These are phyloP conservation scores for Fusarium tuaranense DNA, from an alignment of 2,329 filamentous ascomycete genomes.

Conservation along the genomic window DNA sequence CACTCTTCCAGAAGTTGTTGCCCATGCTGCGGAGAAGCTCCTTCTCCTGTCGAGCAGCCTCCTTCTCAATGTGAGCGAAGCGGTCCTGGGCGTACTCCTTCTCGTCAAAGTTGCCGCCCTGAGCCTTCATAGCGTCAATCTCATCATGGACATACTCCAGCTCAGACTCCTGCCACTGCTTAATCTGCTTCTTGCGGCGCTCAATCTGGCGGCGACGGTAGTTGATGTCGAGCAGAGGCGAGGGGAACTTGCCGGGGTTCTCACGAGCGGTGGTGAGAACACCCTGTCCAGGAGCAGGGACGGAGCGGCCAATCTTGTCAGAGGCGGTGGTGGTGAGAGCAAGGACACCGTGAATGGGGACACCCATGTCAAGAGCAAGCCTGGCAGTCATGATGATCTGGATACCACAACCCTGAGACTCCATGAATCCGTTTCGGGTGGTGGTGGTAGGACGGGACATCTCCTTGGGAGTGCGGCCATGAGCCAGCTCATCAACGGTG, in stretches of 20 bases:
- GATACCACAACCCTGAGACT: constrained; percentile 98
- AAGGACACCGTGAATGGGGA: constrained; percentile 95
- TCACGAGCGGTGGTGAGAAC: constrained; percentile 96
- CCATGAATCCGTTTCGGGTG: constrained; percentile 98
- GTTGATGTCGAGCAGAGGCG: constrained; percentile 95
- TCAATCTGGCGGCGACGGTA: constrained; percentile 97
- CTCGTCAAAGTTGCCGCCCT: constrained; percentile 80
- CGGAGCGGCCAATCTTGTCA: constrained; percentile 98
- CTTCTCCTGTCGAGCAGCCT: constrained; percentile 91
- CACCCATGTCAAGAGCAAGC: constrained; percentile 97
- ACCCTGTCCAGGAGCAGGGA: constrained; percentile 96
- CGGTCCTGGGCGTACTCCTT: constrained; percentile 89
- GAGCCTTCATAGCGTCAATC: constrained; percentile 88
- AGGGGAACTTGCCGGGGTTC: constrained; percentile 90
- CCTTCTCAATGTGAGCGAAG: constrained; percentile 83
- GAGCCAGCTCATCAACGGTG: constrained; percentile 93
- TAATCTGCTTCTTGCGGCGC: constrained; percentile 92
- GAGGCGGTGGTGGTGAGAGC: constrained; percentile 95
- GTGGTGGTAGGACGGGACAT: constrained; percentile 99
- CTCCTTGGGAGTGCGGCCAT: constrained; percentile 93
- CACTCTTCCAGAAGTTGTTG: constrained; percentile 99
- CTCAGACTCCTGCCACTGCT: constrained; percentile 96
- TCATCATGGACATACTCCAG: constrained; percentile 94
- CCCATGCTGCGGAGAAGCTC: constrained; percentile 92
- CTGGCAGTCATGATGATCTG: constrained; percentile 98